Percentiles rank a stretch among this genome's conserved stretches.
These are phyloP conservation scores for Medicago lupulina DNA, from an alignment of 306 rosid genomes.

Conservation along the genomic window DNA sequence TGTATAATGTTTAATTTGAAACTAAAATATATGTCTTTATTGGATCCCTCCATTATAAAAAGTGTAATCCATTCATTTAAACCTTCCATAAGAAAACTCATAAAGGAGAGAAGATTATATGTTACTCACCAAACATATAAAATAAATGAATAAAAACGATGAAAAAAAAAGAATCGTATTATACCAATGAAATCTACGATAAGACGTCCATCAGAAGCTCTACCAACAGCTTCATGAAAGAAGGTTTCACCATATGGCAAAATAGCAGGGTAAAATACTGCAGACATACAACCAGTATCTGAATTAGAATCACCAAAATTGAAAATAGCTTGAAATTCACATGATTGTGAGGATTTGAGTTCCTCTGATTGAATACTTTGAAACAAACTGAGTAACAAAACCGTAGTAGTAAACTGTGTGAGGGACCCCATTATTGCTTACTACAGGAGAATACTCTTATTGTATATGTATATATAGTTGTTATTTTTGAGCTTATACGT, in stretches of 20 bases:
- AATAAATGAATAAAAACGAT: not conserved
- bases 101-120: too few relatives aligned
- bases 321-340: slow-evolving; percentile 70
- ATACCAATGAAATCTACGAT: slow-evolving; percentile 72
- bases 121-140: not conserved
- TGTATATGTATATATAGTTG: not conserved
- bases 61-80: too few relatives aligned
- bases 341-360: slow-evolving; percentile 8
- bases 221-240: slow-evolving; percentile 63
- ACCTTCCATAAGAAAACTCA: too few relatives aligned
- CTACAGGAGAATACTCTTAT: not conserved
- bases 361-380: slow-evolving; percentile 39
- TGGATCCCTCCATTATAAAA: too few relatives aligned
- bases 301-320: slow-evolving; percentile 83
- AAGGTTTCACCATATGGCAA: slow-evolving; percentile 68
- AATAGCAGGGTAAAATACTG: slow-evolving; percentile 59
- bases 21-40: too few relatives aligned
- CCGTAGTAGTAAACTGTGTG: not conserved
- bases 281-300: slow-evolving; percentile 70
- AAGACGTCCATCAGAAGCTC: slow-evolving; percentile 76
- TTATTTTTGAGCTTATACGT: not conserved
- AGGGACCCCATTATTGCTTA: slow-evolving; percentile 43
- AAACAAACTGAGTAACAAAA: slow-evolving; percentile 38
- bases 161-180: not conserved
- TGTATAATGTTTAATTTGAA: too few relatives aligned